A percentile compares a stretch with the other conserved stretches of the same genome.
Evolutionary conservation across 768 basidiomycete genomes (phyloP).

Genomic region (Rhodotorula toruloides): DNA sequence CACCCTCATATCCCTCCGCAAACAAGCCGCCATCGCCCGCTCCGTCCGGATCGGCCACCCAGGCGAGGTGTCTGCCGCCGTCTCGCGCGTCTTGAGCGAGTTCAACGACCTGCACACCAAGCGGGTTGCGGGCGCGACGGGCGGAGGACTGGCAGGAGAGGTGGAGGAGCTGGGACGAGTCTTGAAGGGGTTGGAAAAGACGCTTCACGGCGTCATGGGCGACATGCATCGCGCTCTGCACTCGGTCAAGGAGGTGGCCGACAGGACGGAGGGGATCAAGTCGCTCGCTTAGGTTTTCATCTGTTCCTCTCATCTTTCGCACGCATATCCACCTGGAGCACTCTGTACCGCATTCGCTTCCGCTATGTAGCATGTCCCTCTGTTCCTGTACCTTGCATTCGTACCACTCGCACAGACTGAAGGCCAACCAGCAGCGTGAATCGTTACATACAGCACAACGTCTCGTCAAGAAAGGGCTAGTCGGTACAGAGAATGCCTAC

Average conservation of each 20-base stretch:
- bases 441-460: too few species aligned
- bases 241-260: constrained; percentile 7
- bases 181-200: constrained; percentile 5
- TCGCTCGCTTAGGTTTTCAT: too few species aligned
- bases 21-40: constrained; percentile 9
- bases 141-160: not conserved
- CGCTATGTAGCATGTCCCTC: too few species aligned
- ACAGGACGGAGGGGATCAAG: constrained; percentile 12
- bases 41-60: constrained; percentile 15
- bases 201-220: not conserved
- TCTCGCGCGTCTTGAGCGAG: constrained; percentile 18
- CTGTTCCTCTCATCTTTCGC: too few species aligned
- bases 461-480: too few species aligned
- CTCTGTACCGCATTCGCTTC: too few species aligned
- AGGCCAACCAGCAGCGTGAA: too few species aligned
- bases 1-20: constrained; percentile 52
- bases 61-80: constrained; percentile 17
- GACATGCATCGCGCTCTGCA: constrained; percentile 1
- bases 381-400: too few species aligned
- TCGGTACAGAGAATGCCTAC: too few species aligned
- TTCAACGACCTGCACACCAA: constrained; percentile 24
- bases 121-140: not conserved
- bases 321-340: too few species aligned
- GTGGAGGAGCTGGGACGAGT: not conserved
- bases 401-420: too few species aligned